These are phyloP conservation scores for Trichoderma endophyticum DNA, from an alignment of 2,329 filamentous ascomycete species.

Conservation along the genomic window DNA sequence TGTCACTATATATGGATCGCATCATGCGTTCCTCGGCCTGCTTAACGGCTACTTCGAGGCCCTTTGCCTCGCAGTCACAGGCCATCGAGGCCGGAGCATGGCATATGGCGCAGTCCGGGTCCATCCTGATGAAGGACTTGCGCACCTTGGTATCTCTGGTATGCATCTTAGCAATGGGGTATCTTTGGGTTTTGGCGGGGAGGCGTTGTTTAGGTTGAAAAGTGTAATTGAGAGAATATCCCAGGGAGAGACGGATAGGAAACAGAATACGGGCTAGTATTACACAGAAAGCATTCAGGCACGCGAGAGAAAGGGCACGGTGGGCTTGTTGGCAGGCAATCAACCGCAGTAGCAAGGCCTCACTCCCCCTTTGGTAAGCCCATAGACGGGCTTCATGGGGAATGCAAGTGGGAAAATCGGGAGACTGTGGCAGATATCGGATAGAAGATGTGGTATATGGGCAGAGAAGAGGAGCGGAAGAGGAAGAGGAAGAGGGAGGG, in stretches of 20 bases:
- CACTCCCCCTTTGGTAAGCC: constrained; percentile 27
- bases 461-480: constrained; percentile 19
- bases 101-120: constrained; percentile 68
- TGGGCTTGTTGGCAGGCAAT: constrained; percentile 3
- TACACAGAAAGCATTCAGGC: constrained; percentile 21
- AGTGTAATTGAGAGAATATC: constrained; percentile 1
- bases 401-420: constrained; percentile 18
- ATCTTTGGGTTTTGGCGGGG: constrained; percentile 4
- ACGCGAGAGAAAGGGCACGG: constrained; percentile 13
- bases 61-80: constrained; percentile 66
- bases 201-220: constrained; percentile 15
- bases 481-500: constrained; percentile 22
- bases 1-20: constrained; percentile 59
- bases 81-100: constrained; percentile 54
- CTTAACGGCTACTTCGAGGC: constrained; percentile 59
- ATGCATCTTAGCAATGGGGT: constrained; percentile 48
- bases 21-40: constrained; percentile 64
- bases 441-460: constrained; percentile 19
- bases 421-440: constrained; percentile 21
- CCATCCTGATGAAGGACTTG: constrained; percentile 59
- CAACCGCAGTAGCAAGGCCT: constrained; percentile 23
- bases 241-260: constrained; percentile 7
- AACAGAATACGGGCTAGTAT: constrained; percentile 20
- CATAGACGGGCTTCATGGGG: constrained; percentile 30
- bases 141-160: constrained; percentile 44